A percentile compares a stretch with the other conserved stretches of the same genome.
Conservation (phyloP, 306 rosid genomes). For the Pueraria montana region DNA sequence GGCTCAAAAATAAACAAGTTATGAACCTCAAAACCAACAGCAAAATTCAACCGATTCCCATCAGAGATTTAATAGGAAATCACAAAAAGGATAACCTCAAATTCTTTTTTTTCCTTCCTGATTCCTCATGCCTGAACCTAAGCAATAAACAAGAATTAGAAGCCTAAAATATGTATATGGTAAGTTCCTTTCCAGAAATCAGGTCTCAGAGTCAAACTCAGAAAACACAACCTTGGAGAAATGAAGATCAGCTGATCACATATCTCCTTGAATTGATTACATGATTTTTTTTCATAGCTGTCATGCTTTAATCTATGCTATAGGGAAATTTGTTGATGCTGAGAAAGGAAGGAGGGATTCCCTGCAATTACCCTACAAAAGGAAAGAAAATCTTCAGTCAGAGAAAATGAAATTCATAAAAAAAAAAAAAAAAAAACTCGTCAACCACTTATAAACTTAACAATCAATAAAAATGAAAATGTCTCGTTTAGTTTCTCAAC, state of each 20-base stretch:
- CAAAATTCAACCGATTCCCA: slow-evolving; percentile 25
- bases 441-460: neutral
- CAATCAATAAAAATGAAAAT: slow-evolving; percentile 16
- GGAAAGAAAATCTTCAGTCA: slow-evolving; percentile 18
- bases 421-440: neutral
- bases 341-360: slow-evolving; percentile 8
- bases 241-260: slow-evolving; percentile 39
- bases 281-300: slow-evolving; percentile 24
- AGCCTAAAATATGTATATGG: slow-evolving; percentile 18
- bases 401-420: slow-evolving; percentile 33
- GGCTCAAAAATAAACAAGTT: slow-evolving; percentile 50
- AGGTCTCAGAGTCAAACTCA: slow-evolving; percentile 37
- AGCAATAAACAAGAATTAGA: slow-evolving; percentile 43
- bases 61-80: slow-evolving; percentile 14
- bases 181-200: slow-evolving; percentile 45
- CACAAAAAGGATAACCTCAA: slow-evolving; percentile 39
- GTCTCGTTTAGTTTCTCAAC: slow-evolving; percentile 3
- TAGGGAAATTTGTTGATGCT: neutral
- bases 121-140: slow-evolving; percentile 24
- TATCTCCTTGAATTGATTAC: slow-evolving; percentile 44
- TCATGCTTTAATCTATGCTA: slow-evolving; percentile 19
- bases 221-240: slow-evolving; percentile 30
- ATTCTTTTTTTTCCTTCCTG: neutral
- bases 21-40: slow-evolving; percentile 48
- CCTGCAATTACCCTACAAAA: slow-evolving; percentile 58